A percentile compares a stretch with the other conserved stretches of the same genome.
Conservation (phyloP, 352 stramenopile species). For the Thalassiosira mediterranea region DNA sequence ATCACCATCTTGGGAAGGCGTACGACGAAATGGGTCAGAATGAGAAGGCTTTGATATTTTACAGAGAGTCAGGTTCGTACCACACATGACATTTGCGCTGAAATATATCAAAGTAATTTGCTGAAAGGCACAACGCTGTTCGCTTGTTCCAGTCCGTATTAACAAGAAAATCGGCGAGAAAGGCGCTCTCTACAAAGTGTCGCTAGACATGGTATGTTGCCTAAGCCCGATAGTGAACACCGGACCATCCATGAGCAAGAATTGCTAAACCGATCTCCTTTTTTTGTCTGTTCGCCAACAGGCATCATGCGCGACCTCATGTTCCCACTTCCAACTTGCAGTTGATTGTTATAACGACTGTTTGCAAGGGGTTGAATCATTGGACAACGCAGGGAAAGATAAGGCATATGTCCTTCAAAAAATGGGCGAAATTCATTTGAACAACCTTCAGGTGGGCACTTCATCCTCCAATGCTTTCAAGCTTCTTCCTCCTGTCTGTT, state of each 20-base stretch:
- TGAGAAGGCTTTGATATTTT: constrained; percentile 65
- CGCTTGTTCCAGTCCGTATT: constrained; percentile 49
- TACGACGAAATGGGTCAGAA: constrained; percentile 46
- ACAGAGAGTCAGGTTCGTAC: constrained; percentile 54
- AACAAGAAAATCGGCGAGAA: constrained; percentile 46
- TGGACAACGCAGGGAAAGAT: constrained; percentile 35
- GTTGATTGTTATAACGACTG: constrained; percentile 62
- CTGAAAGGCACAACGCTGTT: too few species aligned
- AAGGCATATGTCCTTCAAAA: constrained; percentile 36
- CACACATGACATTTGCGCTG: too few species aligned
- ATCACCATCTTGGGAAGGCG: constrained; percentile 54
- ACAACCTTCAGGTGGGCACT: too few species aligned
- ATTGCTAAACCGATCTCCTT: too few species aligned
- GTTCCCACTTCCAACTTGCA: constrained; percentile 48
- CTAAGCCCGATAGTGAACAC: too few species aligned
- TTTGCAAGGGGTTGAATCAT: constrained; percentile 29
- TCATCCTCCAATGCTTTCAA: too few species aligned
- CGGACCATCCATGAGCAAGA: too few species aligned
- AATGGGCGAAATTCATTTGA: constrained; percentile 59
- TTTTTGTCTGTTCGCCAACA: too few species aligned
- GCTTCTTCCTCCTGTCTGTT: too few species aligned
- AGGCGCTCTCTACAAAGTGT: constrained; percentile 43
- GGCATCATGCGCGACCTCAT: constrained; percentile 44
- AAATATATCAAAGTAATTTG: too few species aligned
- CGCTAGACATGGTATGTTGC: constrained; percentile 51